A percentile compares a stretch with the other conserved stretches of the same genome.
These are phyloP conservation scores for Brasenia schreberi DNA, from an alignment of 164 flowering plant species.

Conservation along the genomic window DNA sequence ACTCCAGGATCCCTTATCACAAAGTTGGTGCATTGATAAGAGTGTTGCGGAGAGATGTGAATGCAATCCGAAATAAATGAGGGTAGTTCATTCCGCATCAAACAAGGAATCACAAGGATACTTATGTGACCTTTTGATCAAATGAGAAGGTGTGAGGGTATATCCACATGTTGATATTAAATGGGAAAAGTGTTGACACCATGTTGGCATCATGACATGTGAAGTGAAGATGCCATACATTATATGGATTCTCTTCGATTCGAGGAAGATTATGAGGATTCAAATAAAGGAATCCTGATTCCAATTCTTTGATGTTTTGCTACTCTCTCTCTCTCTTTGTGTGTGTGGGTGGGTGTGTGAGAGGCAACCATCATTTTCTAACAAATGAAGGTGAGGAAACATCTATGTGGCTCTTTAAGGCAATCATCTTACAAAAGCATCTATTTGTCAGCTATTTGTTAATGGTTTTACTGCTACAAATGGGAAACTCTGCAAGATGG, in stretches of 20 bases:
- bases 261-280: too few species aligned
- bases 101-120: too few species aligned
- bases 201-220: neutral
- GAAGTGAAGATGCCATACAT: neutral
- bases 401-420: neutral
- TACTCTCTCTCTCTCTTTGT: neutral
- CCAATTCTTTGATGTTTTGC: too few species aligned
- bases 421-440: neutral
- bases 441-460: too few species aligned
- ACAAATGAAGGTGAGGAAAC: neutral
- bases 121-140: neutral
- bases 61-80: too few species aligned
- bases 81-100: too few species aligned
- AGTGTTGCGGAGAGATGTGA: too few species aligned
- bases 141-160: neutral
- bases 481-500: neutral
- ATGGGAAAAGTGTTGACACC: neutral
- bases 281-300: too few species aligned
- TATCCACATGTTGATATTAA: neutral
- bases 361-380: neutral
- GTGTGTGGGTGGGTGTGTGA: too few species aligned
- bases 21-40: too few species aligned
- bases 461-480: neutral
- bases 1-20: too few species aligned
- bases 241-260: too few species aligned